phyloP scores from a whole-genome alignment of 2,329 filamentous ascomycete species.

The Colletotrichum tropicicola region DNA sequence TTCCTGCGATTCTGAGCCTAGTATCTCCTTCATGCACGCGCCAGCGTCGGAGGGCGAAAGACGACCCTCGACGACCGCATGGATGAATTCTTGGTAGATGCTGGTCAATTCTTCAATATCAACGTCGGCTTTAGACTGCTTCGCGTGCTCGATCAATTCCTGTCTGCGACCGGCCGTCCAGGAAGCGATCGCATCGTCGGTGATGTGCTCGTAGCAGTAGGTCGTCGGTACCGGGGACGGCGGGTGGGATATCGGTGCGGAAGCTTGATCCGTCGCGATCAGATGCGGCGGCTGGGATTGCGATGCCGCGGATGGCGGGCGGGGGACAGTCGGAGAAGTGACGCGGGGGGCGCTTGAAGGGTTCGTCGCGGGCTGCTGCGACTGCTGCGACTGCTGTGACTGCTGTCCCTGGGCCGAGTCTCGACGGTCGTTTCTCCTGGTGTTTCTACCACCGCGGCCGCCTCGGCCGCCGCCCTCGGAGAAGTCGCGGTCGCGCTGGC shows the following conservation, averaged over 20 bases:
- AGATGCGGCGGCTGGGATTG: conserved; percentile 41
- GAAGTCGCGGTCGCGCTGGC: conserved; percentile 65
- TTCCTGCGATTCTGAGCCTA: conserved; percentile 64
- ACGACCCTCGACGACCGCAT: conserved; percentile 75
- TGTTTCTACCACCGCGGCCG: conserved; percentile 53
- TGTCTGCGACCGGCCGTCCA: conserved; percentile 76
- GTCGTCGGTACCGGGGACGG: conserved; percentile 48
- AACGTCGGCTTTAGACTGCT: conserved; percentile 71
- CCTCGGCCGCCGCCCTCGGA: conserved; percentile 54
- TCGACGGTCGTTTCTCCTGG: conserved; percentile 59
- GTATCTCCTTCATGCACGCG: conserved; percentile 75
- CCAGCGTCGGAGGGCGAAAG: conserved; percentile 77
- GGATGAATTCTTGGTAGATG: conserved; percentile 86
- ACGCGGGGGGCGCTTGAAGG: conserved; percentile 22
- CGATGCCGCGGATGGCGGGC: conserved; percentile 11
- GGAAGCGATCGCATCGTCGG: conserved; percentile 69
- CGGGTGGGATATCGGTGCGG: conserved; percentile 33
- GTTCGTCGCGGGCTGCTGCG: conserved; percentile 8
- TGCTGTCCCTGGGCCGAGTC: conserved; percentile 54
- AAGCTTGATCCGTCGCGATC: conserved; percentile 35
- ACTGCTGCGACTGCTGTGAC: conserved; percentile 1
- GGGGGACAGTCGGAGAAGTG: conserved; percentile 20
- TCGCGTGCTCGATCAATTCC: conserved; percentile 71
- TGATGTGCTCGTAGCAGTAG: conserved; percentile 81
- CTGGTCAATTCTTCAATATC: conserved; percentile 74